These are phyloP conservation scores for Poa pratensis DNA, from an alignment of 176 grass and related monocot genomes.

Conservation along the genomic window DNA sequence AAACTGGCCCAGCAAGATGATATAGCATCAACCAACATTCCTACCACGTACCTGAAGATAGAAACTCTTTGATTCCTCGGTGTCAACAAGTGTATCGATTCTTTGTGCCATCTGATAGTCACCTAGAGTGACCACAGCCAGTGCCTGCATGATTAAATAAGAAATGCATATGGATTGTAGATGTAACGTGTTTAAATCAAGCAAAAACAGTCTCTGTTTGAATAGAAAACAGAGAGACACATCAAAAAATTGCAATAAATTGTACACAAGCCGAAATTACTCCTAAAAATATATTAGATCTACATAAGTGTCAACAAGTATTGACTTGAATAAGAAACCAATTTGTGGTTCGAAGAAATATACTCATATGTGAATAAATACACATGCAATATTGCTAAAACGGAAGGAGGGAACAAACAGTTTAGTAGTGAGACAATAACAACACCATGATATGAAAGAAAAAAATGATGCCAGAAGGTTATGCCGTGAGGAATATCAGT, in stretches of 20 bases:
- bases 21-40: conserved; percentile 19
- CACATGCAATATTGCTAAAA: conserved; percentile 5
- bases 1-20: conserved; percentile 12
- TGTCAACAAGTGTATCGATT: conserved; percentile 93
- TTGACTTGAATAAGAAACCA: conserved; percentile 23
- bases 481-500: neutral
- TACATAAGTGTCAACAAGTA: conserved; percentile 29
- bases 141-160: conserved; percentile 61
- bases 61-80: conserved; percentile 89
- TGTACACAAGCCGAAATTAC: neutral
- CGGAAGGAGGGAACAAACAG: neutral
- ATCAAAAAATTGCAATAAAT: neutral
- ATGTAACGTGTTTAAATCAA: conserved; percentile 29
- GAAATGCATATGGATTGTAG: neutral
- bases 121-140: conserved; percentile 94
- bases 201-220: conserved; percentile 1
- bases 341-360: conserved; percentile 19
- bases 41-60: conserved; percentile 82
- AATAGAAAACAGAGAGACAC: conserved; percentile 29
- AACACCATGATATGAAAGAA: conserved; percentile 2
- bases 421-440: conserved; percentile 23
- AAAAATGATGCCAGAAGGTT: conserved; percentile 25
- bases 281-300: conserved; percentile 27
- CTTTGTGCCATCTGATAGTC: conserved; percentile 98
- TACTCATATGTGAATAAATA: conserved; percentile 13